A percentile compares a stretch with the other conserved stretches of the same genome.
Evolutionary conservation across 495 filamentous ascomycete genomes (phyloP).

Genomic region (Cercophora scortea): DNA sequence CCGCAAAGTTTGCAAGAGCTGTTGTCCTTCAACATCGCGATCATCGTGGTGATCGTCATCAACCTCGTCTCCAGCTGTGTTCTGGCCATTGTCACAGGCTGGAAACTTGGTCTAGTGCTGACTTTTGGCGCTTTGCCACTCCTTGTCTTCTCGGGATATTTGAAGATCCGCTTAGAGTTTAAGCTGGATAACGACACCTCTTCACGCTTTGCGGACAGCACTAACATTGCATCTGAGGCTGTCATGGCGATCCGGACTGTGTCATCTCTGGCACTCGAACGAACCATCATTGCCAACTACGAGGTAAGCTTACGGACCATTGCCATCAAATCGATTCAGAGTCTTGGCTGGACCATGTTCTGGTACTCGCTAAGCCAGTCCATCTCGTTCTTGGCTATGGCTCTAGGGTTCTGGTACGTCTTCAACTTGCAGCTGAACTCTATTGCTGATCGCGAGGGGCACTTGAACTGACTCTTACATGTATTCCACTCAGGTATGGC

Average conservation of each 20-base stretch:
- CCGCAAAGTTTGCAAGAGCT: conserved; percentile 54
- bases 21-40: conserved; percentile 42
- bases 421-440: too few species aligned
- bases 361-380: conserved; percentile 36
- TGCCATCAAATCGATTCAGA: conserved; percentile 24
- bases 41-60: conserved; percentile 37
- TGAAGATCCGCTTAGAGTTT: conserved; percentile 42
- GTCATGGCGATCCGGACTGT: conserved; percentile 50
- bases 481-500: conserved; percentile 14
- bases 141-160: conserved; percentile 34
- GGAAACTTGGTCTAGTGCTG: conserved; percentile 43
- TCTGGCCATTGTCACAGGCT: conserved; percentile 43
- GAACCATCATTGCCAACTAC: conserved; percentile 36
- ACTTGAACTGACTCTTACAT: background rate
- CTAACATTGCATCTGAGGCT: conserved; percentile 47
- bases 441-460: background rate
- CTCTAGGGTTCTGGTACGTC: conserved; percentile 33
- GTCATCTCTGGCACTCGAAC: conserved; percentile 44
- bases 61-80: conserved; percentile 36
- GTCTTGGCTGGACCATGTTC: conserved; percentile 25
- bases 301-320: conserved; percentile 24
- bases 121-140: conserved; percentile 38
- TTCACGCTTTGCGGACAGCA: conserved; percentile 45
- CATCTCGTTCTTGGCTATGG: conserved; percentile 28
- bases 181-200: conserved; percentile 43